phyloP scores from a whole-genome alignment of 805 yeast species.

The Monosporozyma solicola region DNA sequence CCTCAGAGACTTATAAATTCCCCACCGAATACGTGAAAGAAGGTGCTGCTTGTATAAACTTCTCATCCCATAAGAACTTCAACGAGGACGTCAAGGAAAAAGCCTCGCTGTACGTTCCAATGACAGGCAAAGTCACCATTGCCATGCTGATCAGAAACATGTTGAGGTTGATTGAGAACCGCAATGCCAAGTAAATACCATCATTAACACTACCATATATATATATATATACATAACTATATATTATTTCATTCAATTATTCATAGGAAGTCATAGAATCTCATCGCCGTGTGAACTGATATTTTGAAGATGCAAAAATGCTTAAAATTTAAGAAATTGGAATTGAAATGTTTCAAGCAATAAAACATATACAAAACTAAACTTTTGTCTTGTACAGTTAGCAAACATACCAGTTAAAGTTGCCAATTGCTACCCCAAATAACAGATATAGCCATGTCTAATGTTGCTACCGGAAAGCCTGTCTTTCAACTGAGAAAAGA shows the following conservation, averaged over 20 bases:
- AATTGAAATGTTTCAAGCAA: neutral
- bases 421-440: neutral
- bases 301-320: neutral
- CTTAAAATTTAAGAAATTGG: neutral
- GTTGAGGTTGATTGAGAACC: slow-evolving; percentile 68
- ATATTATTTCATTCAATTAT: neutral
- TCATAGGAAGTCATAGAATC: neutral
- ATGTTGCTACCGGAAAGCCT: slow-evolving; percentile 5
- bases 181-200: neutral
- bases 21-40: slow-evolving; percentile 71
- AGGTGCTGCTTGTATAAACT: slow-evolving; percentile 88
- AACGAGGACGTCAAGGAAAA: slow-evolving; percentile 68
- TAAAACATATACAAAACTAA: neutral
- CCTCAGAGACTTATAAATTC: slow-evolving; percentile 72
- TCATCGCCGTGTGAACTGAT: neutral
- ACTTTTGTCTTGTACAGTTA: neutral
- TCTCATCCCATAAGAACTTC: slow-evolving; percentile 84
- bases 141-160: slow-evolving; percentile 88
- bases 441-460: neutral
- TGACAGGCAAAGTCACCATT: slow-evolving; percentile 93
- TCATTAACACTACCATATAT: neutral
- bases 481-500: slow-evolving; percentile 29
- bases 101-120: slow-evolving; percentile 90
- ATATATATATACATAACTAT: neutral
- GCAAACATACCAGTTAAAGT: no score